Evolutionary conservation across 2,329 filamentous ascomycete species (phyloP), one percentile per base, ranked within the genome.

Genomic region (Pseudogymnoascus sp.): DNA sequence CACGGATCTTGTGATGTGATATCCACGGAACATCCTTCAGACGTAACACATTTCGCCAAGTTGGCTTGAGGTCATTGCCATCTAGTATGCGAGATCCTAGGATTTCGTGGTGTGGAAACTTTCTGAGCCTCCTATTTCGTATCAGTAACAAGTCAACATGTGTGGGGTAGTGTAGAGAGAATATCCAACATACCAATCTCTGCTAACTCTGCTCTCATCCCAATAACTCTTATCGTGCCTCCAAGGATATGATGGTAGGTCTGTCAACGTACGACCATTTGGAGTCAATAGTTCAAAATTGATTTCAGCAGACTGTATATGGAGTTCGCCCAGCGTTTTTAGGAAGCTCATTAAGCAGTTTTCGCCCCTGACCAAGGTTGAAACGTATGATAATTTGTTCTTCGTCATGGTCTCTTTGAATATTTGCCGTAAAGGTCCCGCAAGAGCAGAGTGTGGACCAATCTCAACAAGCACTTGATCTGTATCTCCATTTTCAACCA

Each of bases 191-290:
- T 42, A 42, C 40, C 77, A 77, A 13, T 77, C 75, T n/a, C 72
- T 68, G 15, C 78, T 79, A 2, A 81, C 69, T 59, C 80, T 77
- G 1, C 80, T 80, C 64, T 84, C 82, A 65, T 80, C 76, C 82
- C 82, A 84, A 68, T 82, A 82, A 0, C 69, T 72, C 31, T 76
- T 79, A 17, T 72, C 70, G 64, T 83, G 82, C 26, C 83, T 80
- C 81, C 82, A 85, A 0, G 79, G 75, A 65, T 84, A 84, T 1
- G 76, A 73, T 1, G 82, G 81, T 15, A 85, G 69, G 63, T 82
- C 75, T 0, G 74, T 68, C 2, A 84, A 44, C 8, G 36, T 31
- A 9, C 50, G 50, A 7, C 50, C 50, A 28, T 9, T 57, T 15
- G 23, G 50, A 26, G 23, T 28, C 21, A 57, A 9, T 19, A 28